Percentiles rank a stretch among this genome's conserved stretches.
Evolutionary conservation across 2,329 filamentous ascomycete genomes (phyloP).

Genomic region (Cercospora brassicicola): DNA sequence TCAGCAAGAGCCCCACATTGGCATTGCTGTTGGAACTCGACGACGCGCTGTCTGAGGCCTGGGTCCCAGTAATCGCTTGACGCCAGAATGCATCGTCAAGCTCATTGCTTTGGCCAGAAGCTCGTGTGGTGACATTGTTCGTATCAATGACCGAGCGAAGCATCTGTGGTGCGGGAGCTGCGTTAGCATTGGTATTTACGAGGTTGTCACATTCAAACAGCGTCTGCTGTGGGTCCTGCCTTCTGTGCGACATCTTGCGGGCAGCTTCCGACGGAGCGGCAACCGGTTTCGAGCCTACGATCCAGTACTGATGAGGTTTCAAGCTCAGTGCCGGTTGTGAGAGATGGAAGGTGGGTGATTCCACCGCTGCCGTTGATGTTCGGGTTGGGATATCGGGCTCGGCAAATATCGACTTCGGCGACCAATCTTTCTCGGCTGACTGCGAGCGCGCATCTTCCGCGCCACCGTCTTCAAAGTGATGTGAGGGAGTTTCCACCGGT

Average conservation of each 20-base stretch:
- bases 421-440: not conserved
- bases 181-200: not conserved
- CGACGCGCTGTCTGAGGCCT: not conserved
- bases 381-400: constrained; percentile 20
- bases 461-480: not conserved
- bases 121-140: not conserved
- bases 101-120: not conserved
- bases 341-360: constrained; percentile 25
- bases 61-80: not conserved
- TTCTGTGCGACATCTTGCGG: not conserved
- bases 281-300: not conserved
- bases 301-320: not conserved
- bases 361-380: constrained; percentile 19
- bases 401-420: not conserved
- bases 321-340: constrained; percentile 12
- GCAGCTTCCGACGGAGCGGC: not conserved
- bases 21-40: not conserved
- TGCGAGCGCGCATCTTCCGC: not conserved
- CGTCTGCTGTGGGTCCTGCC: not conserved
- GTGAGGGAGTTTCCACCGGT: not conserved
- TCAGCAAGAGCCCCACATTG: not conserved
- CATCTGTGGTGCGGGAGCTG: not conserved
- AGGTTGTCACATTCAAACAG: not conserved
- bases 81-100: not conserved
- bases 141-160: not conserved